Evolutionary conservation across 345 rosid genomes (phyloP), one percentile per base, ranked within the genome.

Genomic region (Psidium guajava): DNA sequence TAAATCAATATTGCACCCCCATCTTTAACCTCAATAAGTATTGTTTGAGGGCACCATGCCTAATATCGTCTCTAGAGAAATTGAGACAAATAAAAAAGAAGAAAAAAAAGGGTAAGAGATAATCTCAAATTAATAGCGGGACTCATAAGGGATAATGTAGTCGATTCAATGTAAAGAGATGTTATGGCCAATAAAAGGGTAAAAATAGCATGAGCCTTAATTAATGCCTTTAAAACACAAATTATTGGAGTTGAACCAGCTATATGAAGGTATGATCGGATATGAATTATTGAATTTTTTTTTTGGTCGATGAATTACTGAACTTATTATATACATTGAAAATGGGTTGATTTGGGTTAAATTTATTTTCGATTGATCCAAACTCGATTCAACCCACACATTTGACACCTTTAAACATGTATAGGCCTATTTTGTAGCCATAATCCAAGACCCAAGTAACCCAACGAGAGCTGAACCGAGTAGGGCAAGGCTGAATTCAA

Each of bases 261-360:
- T 14, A 27, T 15, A 1, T 15, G 8, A 4, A 32, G 27, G 11
- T 6, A 0, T 0, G 22, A 11, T 16, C 4, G 3, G 2, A 3
- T 21, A 16, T 69, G 3, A 0, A 32, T 69, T 32, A 32, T 69
- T 32, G 8, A 16, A 32, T 36, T 36, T 36, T 36, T 36, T 36
- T 36, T 36, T 36, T 36, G 36, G 36, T 36, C 36, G 36, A 36
- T 36, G 36, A 36, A 36, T 36, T 36, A 36, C 3, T 36, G 36
- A 36, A 36, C 36, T 36, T 36, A 55, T 36, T 36, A 55, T 55
- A 55, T 1, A 21, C 2, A 25, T 22, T 56, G 6, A 58, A 28
- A 64, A 64, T 16, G 0, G 6, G 10, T 69, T 3, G 0, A 69
- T 16, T 16, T 32, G 11, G 3, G 40, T 32, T 32, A 18, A 69